Conservation (phyloP, 139 green algal genomes). For the Coccomyxa sp. region DNA sequence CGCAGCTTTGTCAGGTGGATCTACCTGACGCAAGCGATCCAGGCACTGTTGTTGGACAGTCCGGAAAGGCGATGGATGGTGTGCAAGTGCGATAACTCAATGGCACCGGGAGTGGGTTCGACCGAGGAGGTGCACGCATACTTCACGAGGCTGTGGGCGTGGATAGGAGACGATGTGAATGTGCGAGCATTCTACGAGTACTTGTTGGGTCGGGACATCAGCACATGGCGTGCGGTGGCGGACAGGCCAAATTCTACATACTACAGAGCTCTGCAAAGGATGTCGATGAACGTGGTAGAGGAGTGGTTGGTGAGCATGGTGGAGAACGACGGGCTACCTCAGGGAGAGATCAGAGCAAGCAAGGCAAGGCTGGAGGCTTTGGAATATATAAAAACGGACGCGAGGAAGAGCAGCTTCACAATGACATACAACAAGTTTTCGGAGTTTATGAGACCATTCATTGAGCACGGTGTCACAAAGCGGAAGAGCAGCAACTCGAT, state of each 20-base stretch:
- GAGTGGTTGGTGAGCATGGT: neutral
- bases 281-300: neutral
- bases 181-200: constrained; percentile 3
- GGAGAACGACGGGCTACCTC: neutral
- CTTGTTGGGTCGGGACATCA: neutral
- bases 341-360: no score
- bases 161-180: neutral
- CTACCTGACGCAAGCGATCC: neutral
- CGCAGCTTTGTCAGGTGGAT: neutral
- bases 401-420: no score
- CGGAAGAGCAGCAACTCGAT: no score
- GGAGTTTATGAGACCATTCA: no score
- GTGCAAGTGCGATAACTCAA: neutral
- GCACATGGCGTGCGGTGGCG: neutral
- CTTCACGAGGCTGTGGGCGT: neutral
- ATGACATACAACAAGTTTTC: no score
- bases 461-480: no score
- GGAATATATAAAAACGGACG: no score
- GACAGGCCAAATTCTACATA: neutral
- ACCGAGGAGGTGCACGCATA: neutral
- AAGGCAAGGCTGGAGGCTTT: no score
- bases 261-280: neutral
- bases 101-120: neutral
- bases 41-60: neutral
- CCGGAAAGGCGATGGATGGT: neutral